Evolutionary conservation across 148 eudicot species (phyloP).

Genomic region (Polygonum aviculare): DNA sequence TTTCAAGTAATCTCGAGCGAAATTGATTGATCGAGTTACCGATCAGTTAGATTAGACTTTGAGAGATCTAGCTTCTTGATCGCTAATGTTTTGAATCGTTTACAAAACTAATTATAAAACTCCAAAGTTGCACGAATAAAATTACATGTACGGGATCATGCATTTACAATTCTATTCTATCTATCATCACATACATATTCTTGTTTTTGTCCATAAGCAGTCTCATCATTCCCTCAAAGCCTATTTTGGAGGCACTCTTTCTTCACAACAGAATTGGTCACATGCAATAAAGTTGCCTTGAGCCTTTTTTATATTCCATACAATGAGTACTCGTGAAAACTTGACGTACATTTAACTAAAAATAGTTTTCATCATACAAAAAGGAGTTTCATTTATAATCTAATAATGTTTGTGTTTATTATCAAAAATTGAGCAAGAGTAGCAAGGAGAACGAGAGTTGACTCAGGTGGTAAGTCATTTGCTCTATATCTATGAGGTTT

Average conservation of each 20-base stretch:
- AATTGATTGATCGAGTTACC: too few species aligned
- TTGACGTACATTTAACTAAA: neutral
- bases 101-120: too few species aligned
- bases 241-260: conserved; percentile 1
- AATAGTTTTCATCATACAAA: neutral
- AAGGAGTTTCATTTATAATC: neutral
- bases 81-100: too few species aligned
- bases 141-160: too few species aligned
- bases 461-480: too few species aligned
- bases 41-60: too few species aligned
- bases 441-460: too few species aligned
- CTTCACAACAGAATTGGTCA: conserved; percentile 1
- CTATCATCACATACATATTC: neutral
- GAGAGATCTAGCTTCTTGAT: too few species aligned
- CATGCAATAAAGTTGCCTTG: neutral
- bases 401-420: neutral
- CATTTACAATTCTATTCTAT: too few species aligned
- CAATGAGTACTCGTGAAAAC: neutral
- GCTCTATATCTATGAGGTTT: too few species aligned
- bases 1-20: too few species aligned
- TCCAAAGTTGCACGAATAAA: too few species aligned
- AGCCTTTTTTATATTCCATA: neutral
- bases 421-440: neutral
- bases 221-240: neutral
- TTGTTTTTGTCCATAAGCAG: neutral